phyloP scores from a whole-genome alignment of 2,329 filamentous ascomycete genomes.

The Colletotrichum sp. region DNA sequence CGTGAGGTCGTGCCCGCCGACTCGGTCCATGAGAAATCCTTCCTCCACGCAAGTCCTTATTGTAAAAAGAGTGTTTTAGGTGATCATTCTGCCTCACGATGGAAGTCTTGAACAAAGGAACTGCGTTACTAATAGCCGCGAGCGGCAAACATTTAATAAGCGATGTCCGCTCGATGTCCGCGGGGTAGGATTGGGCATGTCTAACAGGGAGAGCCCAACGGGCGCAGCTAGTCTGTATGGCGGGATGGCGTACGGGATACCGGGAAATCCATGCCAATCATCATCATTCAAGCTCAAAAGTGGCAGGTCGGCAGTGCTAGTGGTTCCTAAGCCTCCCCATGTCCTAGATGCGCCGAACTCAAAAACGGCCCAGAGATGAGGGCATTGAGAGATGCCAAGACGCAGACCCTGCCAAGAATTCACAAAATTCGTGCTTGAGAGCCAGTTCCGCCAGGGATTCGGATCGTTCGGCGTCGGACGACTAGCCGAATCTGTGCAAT shows the following conservation, averaged over 20 bases:
- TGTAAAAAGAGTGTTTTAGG: not conserved
- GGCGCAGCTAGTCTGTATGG: not conserved
- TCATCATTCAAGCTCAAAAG: not conserved
- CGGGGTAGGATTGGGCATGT: not conserved
- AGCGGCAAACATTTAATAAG: not conserved
- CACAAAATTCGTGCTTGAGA: not conserved
- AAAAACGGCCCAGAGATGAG: not conserved
- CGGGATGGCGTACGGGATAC: not conserved
- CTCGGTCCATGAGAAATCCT: not conserved
- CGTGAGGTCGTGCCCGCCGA: conserved; percentile 4
- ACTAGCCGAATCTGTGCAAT: not conserved
- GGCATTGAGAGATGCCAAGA: not conserved
- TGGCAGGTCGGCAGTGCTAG: not conserved
- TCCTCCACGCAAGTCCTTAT: not conserved
- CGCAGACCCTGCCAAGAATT: not conserved
- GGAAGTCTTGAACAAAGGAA: not conserved
- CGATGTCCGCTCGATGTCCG: not conserved
- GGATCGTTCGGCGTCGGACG: not conserved
- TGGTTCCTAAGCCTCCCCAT: not conserved
- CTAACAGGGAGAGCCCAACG: not conserved
- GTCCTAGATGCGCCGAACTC: not conserved
- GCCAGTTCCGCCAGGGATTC: not conserved
- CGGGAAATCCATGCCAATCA: not conserved
- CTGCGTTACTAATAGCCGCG: not conserved
- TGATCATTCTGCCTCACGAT: not conserved